A percentile compares a stretch with the other conserved stretches of the same genome.
Conservation (phyloP, 2,329 filamentous ascomycete species). For the Pseudogymnoascus sp. region DNA sequence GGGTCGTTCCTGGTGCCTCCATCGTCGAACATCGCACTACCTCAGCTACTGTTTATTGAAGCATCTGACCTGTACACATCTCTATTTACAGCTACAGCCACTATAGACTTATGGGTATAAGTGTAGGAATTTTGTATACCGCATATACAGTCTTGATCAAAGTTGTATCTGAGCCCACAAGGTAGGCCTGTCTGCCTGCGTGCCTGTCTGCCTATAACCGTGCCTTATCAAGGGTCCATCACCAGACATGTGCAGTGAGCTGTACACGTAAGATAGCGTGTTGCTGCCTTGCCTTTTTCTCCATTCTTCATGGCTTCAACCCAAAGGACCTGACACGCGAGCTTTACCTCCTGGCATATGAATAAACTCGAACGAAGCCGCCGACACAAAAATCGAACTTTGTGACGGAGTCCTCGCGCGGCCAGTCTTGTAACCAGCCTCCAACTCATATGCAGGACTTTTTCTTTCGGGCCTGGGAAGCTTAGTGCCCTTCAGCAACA, state of each 20-base stretch:
- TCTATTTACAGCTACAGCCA: not conserved
- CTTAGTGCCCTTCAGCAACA: conserved; percentile 12
- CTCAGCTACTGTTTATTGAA: not conserved
- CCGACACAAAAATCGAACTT: not conserved
- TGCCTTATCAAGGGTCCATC: not conserved
- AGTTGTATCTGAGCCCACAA: not conserved
- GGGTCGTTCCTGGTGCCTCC: not conserved
- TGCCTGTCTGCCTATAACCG: not conserved
- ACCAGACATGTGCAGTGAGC: not conserved
- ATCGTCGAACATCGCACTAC: not conserved
- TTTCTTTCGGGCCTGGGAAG: conserved; percentile 11
- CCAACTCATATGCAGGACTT: conserved; percentile 9
- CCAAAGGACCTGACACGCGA: not conserved
- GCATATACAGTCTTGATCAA: not conserved
- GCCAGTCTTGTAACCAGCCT: not conserved
- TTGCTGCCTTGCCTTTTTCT: not conserved
- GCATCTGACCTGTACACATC: not conserved
- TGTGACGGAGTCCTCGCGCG: not conserved
- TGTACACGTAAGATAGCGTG: conserved; percentile 1
- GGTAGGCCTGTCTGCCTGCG: not conserved
- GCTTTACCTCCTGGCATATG: not conserved
- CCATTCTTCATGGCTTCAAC: not conserved
- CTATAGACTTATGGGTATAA: not conserved
- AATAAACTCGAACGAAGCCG: not conserved
- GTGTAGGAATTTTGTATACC: not conserved